Evolutionary conservation across 2,329 filamentous ascomycete genomes (phyloP).

Genomic region (Ophiosphaerella herpotricha): DNA sequence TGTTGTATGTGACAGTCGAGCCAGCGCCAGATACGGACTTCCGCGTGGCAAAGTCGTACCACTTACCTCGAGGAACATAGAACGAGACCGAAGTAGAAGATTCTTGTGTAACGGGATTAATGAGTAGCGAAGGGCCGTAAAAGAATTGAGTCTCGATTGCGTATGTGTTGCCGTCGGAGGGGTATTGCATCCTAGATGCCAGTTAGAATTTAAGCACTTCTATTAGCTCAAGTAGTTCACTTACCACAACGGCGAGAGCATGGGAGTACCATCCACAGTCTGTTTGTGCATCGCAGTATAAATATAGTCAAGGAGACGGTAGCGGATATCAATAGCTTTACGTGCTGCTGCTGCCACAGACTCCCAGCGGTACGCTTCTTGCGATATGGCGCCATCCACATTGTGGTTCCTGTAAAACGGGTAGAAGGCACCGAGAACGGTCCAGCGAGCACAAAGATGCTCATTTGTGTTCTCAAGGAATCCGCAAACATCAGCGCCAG

Average conservation of each 20-base stretch:
- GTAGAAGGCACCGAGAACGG: constrained; percentile 70
- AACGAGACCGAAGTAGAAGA: constrained; percentile 57
- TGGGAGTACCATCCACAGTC: constrained; percentile 64
- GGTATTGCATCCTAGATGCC: constrained; percentile 63
- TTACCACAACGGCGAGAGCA: constrained; percentile 72
- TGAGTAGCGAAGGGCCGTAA: constrained; percentile 61
- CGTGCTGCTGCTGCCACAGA: constrained; percentile 67
- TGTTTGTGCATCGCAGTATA: constrained; percentile 72
- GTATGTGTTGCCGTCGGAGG: constrained; percentile 56
- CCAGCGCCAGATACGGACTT: constrained; percentile 45
- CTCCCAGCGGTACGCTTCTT: constrained; percentile 64
- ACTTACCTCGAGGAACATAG: constrained; percentile 63
- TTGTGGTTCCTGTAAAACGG: constrained; percentile 79
- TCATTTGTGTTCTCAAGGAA: constrained; percentile 70
- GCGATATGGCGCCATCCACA: constrained; percentile 60
- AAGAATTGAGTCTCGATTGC: constrained; percentile 61
- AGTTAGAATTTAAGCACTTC: constrained; percentile 2
- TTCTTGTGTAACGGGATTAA: constrained; percentile 60
- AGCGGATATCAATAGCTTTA: constrained; percentile 71
- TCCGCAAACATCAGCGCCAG: constrained; percentile 71
- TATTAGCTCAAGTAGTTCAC: constrained; percentile 5
- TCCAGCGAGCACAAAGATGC: constrained; percentile 74
- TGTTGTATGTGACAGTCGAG: constrained; percentile 48
- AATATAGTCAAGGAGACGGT: constrained; percentile 77
- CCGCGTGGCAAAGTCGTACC: constrained; percentile 47